Conservation (phyloP, 2,329 filamentous ascomycete species). For the Trematosphaeria pertusa region DNA sequence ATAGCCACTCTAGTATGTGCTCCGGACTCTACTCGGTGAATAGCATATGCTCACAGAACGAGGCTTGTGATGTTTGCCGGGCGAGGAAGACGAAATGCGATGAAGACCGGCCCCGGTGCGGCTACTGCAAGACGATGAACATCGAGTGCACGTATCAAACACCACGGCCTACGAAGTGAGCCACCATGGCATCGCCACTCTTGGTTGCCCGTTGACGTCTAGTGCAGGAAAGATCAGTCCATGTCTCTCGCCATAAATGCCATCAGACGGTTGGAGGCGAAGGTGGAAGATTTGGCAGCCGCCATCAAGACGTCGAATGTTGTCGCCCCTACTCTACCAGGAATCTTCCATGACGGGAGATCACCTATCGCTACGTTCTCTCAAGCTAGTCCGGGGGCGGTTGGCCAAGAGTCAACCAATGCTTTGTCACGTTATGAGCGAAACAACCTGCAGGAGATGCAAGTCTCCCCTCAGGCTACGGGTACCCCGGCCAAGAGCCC, state of each 20-base stretch:
- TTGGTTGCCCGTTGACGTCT: background rate
- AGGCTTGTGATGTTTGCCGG: constrained; percentile 62
- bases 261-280: constrained; percentile 60
- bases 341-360: constrained; percentile 25
- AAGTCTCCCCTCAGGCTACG: constrained; percentile 33
- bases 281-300: constrained; percentile 57
- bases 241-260: constrained; percentile 63
- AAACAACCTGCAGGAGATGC: constrained; percentile 28
- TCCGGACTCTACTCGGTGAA: background rate
- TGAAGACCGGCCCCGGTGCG: constrained; percentile 60
- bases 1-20: constrained; percentile 42
- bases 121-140: constrained; percentile 58
- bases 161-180: constrained; percentile 60
- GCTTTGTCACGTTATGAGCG: constrained; percentile 24
- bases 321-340: constrained; percentile 12
- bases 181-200: background rate
- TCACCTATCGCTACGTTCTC: constrained; percentile 37
- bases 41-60: background rate
- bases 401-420: constrained; percentile 14
- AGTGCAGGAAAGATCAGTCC: constrained; percentile 58
- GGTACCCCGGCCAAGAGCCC: constrained; percentile 35
- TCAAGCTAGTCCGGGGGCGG: constrained; percentile 35
- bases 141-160: constrained; percentile 61
- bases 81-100: constrained; percentile 63
- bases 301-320: constrained; percentile 36